These are phyloP conservation scores for Eragrostis nindensis DNA, from an alignment of 176 grass and related monocot species.

Conservation along the genomic window DNA sequence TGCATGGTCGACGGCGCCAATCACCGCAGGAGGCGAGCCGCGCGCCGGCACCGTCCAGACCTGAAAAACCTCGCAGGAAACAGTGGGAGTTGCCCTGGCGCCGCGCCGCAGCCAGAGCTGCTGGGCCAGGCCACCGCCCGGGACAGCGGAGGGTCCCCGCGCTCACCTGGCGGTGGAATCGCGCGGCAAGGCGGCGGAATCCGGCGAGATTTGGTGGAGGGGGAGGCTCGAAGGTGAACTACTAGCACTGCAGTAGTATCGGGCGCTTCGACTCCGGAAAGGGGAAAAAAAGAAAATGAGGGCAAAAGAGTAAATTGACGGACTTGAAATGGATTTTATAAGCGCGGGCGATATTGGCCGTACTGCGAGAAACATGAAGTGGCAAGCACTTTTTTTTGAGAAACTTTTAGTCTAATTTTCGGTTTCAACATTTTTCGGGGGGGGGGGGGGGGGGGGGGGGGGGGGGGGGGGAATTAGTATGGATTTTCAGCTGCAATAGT, in stretches of 20 bases:
- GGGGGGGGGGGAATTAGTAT: no score
- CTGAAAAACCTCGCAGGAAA: constrained; percentile 30
- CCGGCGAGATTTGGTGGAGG: constrained; percentile 39
- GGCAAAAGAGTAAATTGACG: not conserved
- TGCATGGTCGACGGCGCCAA: constrained; percentile 45
- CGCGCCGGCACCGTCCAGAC: constrained; percentile 21
- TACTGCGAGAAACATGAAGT: no score
- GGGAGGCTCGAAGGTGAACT: not conserved
- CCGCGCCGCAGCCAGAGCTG: not conserved
- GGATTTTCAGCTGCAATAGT: no score
- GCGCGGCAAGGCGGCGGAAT: constrained; percentile 27
- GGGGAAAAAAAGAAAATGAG: not conserved
- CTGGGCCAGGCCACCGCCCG: not conserved
- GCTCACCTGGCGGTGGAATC: constrained; percentile 38
- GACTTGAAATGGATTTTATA: constrained; percentile 44
- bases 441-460: no score
- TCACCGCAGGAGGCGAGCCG: not conserved
- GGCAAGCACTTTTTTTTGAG: no score
- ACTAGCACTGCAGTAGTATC: not conserved
- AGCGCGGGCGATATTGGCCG: not conserved
- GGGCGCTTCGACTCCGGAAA: constrained; percentile 9
- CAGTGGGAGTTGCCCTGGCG: not conserved
- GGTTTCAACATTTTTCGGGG: no score
- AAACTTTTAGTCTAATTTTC: no score
- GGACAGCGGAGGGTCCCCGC: constrained; percentile 17